Conservation (phyloP, 805 yeast species). For the Zygosaccharomyces kombuchaensis region DNA sequence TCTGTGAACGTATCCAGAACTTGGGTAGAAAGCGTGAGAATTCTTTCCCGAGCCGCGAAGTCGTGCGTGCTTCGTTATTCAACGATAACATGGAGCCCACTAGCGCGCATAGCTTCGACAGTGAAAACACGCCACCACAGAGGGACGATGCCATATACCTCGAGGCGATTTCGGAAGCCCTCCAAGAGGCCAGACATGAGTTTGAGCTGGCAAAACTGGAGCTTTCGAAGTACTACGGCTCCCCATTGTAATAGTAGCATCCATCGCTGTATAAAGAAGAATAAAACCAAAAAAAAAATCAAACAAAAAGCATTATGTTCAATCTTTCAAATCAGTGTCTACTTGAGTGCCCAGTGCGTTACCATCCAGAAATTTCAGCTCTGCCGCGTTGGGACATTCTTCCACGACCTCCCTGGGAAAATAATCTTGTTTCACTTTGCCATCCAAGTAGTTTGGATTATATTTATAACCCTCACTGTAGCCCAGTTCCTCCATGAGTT, state of each 20-base stretch:
- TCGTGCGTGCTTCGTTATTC: constrained; percentile 3
- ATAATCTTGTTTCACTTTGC: constrained; percentile 68
- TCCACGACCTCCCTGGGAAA: constrained; percentile 57
- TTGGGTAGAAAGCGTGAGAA: constrained; percentile 51
- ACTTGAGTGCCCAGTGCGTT: constrained; percentile 49
- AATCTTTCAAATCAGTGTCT: constrained; percentile 40
- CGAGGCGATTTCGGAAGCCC: constrained; percentile 41
- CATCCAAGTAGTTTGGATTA: constrained; percentile 74
- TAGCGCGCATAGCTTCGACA: constrained; percentile 13
- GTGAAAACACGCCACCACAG: constrained; percentile 29
- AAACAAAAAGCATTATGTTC: background rate
- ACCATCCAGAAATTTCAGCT: constrained; percentile 45
- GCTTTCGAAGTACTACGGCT: constrained; percentile 45
- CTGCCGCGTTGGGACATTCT: constrained; percentile 28
- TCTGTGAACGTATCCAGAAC: constrained; percentile 92
- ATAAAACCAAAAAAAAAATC: background rate
- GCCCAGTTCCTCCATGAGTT: constrained; percentile 82
- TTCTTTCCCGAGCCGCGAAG: constrained; percentile 18
- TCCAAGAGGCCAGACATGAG: constrained; percentile 45
- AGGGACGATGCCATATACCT: constrained; percentile 40
- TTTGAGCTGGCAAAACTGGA: constrained; percentile 44
- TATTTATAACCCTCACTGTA: constrained; percentile 84
- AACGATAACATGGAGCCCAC: constrained; percentile 10
- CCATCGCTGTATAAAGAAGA: constrained; percentile 5
- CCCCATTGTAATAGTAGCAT: constrained; percentile 17